Evolutionary conservation across 768 basidiomycete genomes (phyloP).

Genomic region (Cystofilobasidium capitatum): DNA sequence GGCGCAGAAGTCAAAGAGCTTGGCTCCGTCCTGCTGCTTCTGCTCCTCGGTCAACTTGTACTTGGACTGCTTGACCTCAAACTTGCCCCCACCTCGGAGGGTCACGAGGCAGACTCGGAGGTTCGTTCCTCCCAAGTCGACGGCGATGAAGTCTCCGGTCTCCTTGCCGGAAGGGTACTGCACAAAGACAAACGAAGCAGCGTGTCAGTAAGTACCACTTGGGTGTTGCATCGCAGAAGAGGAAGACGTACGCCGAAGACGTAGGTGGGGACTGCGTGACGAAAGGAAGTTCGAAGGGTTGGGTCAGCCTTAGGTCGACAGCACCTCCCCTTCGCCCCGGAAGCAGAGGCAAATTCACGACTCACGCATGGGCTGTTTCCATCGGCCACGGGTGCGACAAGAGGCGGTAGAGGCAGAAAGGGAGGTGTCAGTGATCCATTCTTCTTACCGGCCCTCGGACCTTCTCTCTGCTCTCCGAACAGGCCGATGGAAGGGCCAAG

Average conservation of each 20-base stretch:
- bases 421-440: too few species aligned
- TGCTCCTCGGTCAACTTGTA: conserved; percentile 95
- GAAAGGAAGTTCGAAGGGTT: conserved; percentile 40
- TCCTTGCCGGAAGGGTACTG: conserved; percentile 82
- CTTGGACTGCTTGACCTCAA: conserved; percentile 95
- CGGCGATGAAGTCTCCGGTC: conserved; percentile 75
- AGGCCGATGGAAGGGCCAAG: neutral
- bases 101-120: conserved; percentile 96
- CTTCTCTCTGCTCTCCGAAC: too few species aligned
- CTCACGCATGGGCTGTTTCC: conserved; percentile 37
- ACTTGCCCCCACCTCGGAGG: conserved; percentile 84
- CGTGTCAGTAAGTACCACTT: neutral
- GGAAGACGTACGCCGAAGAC: conserved; percentile 52
- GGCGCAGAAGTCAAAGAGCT: conserved; percentile 89
- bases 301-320: neutral
- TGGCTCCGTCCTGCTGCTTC: conserved; percentile 93
- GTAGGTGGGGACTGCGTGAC: conserved; percentile 91
- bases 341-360: neutral
- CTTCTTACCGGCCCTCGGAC: too few species aligned
- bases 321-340: neutral
- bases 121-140: conserved; percentile 71
- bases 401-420: too few species aligned
- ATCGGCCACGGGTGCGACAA: too few species aligned
- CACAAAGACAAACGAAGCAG: neutral
- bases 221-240: neutral